phyloP scores from a whole-genome alignment of 225 moss, liverwort and hornwort genomes.

The Rhytidiadelphus loreus region DNA sequence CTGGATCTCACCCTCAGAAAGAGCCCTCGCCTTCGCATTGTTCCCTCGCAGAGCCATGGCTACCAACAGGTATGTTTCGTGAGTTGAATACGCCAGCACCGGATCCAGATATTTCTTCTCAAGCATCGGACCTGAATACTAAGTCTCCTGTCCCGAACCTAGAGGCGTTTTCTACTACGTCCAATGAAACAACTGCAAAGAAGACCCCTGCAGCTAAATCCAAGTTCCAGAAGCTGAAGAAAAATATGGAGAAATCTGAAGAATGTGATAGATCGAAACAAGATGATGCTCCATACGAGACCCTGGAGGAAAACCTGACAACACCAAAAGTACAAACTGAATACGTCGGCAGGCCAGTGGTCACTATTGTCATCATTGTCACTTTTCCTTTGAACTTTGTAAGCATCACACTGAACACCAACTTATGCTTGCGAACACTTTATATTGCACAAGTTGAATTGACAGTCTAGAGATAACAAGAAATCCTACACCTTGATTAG shows the following conservation, averaged over 20 bases:
- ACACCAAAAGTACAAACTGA: constrained; percentile 13
- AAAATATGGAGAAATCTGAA: background rate
- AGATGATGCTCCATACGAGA: background rate
- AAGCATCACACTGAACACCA: background rate
- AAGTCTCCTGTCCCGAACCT: background rate
- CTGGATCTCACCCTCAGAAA: background rate
- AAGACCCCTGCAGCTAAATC: background rate
- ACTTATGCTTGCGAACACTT: background rate
- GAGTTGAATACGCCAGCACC: constrained; percentile 14
- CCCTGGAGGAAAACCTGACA: background rate
- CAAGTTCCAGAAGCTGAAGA: constrained; percentile 14
- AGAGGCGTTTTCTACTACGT: background rate
- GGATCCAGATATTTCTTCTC: background rate
- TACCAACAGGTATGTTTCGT: constrained; percentile 24
- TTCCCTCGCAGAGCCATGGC: constrained; percentile 25
- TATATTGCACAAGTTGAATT: background rate
- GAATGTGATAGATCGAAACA: background rate
- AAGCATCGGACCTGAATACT: background rate
- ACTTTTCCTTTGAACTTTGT: constrained; percentile 29
- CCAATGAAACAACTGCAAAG: background rate
- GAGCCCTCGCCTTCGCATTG: background rate
- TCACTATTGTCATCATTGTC: constrained; percentile 10
- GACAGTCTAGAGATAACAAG: background rate
- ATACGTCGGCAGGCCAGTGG: constrained; percentile 32
- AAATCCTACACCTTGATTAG: background rate